Percentiles rank a stretch among this genome's conserved stretches.
Conservation (phyloP, 441 rosid species). For the Populus trichocarpa region DNA sequence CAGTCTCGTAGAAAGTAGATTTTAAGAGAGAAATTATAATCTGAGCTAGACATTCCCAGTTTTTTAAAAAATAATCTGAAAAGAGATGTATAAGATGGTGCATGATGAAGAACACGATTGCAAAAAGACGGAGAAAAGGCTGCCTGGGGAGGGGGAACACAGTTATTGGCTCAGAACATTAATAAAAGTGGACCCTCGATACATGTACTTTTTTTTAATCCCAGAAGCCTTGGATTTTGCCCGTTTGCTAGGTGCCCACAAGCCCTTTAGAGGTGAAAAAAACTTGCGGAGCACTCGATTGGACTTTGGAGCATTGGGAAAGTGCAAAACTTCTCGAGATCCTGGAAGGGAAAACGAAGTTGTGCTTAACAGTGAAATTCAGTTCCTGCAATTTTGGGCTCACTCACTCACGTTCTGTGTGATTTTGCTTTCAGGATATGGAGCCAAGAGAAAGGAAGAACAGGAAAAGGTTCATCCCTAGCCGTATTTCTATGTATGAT, state of each 20-base stretch:
- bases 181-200: slow-evolving; percentile 7
- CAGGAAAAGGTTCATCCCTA: neutral
- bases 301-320: neutral
- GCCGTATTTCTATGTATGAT: neutral
- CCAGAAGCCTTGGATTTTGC: neutral
- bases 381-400: neutral
- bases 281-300: neutral
- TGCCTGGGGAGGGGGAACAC: slow-evolving; percentile 3
- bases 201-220: neutral
- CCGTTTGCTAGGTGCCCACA: neutral
- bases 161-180: slow-evolving; percentile 17
- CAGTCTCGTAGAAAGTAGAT: too few species aligned
- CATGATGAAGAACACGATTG: neutral
- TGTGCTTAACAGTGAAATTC: neutral
- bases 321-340: neutral
- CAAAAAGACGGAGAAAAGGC: slow-evolving; percentile 24
- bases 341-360: neutral
- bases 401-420: neutral
- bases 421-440: slow-evolving; percentile 14
- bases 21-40: too few species aligned
- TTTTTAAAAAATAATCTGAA: neutral
- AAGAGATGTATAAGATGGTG: neutral
- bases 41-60: too few species aligned
- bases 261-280: neutral
- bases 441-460: neutral